phyloP scores from a whole-genome alignment of 78 protist species.

The Planoprotostelium fungivorum region DNA sequence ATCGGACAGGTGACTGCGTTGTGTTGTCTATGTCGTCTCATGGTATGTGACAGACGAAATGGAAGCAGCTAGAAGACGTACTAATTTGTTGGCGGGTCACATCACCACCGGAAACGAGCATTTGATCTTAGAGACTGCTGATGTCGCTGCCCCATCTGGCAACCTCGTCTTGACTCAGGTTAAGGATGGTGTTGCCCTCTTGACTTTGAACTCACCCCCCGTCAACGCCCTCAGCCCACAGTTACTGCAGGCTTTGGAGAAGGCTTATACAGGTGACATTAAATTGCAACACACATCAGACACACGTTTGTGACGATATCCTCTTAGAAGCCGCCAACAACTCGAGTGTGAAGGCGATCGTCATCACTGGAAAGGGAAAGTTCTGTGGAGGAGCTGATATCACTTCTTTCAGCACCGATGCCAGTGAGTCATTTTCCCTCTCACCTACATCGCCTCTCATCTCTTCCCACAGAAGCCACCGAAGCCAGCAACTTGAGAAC shows the following conservation, averaged over 20 bases:
- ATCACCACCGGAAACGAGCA: not conserved
- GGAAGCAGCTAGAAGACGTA: not conserved
- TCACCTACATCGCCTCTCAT: not conserved
- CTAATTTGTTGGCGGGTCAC: not conserved
- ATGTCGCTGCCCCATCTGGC: not conserved
- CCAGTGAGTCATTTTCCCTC: not conserved
- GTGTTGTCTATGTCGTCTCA: too few relatives aligned
- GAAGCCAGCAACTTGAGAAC: not conserved
- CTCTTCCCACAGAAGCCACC: not conserved
- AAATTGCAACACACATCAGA: too few relatives aligned
- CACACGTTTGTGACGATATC: not conserved
- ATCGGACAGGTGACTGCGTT: too few relatives aligned
- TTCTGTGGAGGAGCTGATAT: constrained; percentile 1
- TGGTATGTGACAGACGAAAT: not conserved
- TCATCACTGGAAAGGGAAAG: not conserved
- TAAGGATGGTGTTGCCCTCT: not conserved
- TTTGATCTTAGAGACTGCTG: not conserved
- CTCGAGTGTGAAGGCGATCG: not conserved
- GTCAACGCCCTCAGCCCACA: not conserved
- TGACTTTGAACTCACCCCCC: not conserved
- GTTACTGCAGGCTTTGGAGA: not conserved
- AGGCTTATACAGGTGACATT: not conserved
- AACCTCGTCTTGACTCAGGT: not conserved
- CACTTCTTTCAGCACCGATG: not conserved
- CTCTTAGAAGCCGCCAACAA: not conserved